Conservation (phyloP, 2,329 filamentous ascomycete genomes). For the Hansfordia pulvinata region DNA sequence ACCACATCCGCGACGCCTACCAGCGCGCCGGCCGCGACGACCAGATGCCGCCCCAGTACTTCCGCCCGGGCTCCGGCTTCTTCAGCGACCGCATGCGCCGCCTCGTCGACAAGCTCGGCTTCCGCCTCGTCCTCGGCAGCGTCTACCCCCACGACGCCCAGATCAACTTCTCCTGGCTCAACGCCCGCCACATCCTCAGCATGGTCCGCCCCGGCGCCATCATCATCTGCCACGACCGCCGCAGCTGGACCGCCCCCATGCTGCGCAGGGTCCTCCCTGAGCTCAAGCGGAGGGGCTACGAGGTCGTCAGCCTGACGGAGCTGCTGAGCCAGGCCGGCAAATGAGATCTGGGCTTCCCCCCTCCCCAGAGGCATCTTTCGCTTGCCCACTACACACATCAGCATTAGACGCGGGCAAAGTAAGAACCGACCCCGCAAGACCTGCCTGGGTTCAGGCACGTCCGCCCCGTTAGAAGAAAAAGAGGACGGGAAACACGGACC, state of each 20-base stretch:
- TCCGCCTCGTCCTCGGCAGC: slow-evolving; percentile 64
- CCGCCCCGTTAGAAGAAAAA: too few relatives aligned
- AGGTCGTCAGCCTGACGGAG: slow-evolving; percentile 56
- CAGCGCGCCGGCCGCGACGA: slow-evolving; percentile 15
- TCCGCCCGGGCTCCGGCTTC: slow-evolving; percentile 74
- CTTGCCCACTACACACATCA: too few relatives aligned
- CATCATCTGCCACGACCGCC: slow-evolving; percentile 74
- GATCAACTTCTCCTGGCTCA: slow-evolving; percentile 53
- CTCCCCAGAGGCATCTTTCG: too few relatives aligned
- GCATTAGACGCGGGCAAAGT: too few relatives aligned
- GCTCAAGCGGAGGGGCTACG: slow-evolving; percentile 55
- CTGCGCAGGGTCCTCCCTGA: slow-evolving; percentile 58
- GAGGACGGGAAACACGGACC: too few relatives aligned
- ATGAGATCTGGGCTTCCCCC: too few relatives aligned
- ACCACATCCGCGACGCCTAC: slow-evolving; percentile 20
- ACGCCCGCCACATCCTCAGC: slow-evolving; percentile 67
- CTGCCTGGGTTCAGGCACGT: too few relatives aligned
- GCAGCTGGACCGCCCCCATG: slow-evolving; percentile 77
- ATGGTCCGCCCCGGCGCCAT: slow-evolving; percentile 67
- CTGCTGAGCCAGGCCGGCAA: slow-evolving; percentile 32
- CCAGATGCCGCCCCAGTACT: slow-evolving; percentile 42
- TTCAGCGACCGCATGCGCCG: slow-evolving; percentile 60
- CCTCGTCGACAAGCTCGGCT: slow-evolving; percentile 46
- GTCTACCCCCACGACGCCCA: slow-evolving; percentile 91
- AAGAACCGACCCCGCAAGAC: too few relatives aligned